Evolutionary conservation across 805 yeast species (phyloP).

Genomic region (Teunomyces panamensis): DNA sequence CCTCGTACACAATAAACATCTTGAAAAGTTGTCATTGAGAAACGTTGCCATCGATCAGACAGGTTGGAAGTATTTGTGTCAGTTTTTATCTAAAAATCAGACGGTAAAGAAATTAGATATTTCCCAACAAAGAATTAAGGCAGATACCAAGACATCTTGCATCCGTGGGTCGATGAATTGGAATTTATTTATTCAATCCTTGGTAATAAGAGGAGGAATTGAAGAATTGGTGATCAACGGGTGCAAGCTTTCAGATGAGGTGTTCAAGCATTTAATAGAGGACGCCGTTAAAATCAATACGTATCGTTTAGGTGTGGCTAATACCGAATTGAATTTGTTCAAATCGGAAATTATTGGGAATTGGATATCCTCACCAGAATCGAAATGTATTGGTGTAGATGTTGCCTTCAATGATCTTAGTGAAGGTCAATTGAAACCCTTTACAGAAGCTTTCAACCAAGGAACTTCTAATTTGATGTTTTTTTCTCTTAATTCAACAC

Average conservation of each 20-base stretch:
- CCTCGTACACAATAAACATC: conserved; percentile 37
- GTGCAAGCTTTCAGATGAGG: conserved; percentile 44
- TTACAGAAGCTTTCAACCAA: conserved; percentile 39
- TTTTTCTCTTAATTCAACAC: conserved; percentile 52
- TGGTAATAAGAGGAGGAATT: conserved; percentile 48
- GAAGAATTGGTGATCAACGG: conserved; percentile 60
- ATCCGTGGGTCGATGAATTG: conserved; percentile 52
- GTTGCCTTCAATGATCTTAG: conserved; percentile 53
- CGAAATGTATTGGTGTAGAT: conserved; percentile 54
- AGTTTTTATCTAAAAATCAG: conserved; percentile 42
- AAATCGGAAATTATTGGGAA: conserved; percentile 43
- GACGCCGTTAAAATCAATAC: conserved; percentile 43
- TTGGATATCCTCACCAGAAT: conserved; percentile 45
- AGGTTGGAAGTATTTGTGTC: conserved; percentile 53
- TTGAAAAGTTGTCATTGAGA: conserved; percentile 53
- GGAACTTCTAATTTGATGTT: conserved; percentile 39
- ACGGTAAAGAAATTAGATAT: conserved; percentile 50
- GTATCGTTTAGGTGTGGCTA: conserved; percentile 52
- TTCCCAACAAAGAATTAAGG: conserved; percentile 53
- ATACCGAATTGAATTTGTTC: conserved; percentile 42
- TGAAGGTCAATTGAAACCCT: conserved; percentile 44
- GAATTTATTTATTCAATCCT: conserved; percentile 44
- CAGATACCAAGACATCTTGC: conserved; percentile 37
- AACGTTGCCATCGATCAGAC: conserved; percentile 52
- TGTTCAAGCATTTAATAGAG: conserved; percentile 39